Conservation (phyloP, 192 early-diverging fungal genomes). For the Kappamyces sp. region DNA sequence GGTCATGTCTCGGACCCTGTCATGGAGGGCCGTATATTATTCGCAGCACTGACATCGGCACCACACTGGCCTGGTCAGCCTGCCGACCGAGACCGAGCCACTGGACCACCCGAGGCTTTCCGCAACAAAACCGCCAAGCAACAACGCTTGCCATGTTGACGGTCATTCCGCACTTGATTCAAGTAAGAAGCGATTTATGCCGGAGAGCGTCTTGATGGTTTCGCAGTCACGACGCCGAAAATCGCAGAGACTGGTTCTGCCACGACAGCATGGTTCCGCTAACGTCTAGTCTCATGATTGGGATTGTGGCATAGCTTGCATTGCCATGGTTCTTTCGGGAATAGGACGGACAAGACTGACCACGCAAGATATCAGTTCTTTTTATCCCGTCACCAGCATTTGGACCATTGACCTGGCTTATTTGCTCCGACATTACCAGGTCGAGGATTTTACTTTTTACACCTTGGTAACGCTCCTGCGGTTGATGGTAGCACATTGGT, state of each 20-base stretch:
- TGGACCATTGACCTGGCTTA: conserved; percentile 92
- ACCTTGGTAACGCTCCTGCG: not conserved
- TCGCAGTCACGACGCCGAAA: too few relatives aligned
- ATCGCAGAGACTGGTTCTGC: too few relatives aligned
- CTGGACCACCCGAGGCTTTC: too few relatives aligned
- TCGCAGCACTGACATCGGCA: too few relatives aligned
- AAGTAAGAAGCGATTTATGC: conserved; percentile 4
- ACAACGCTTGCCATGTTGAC: too few relatives aligned
- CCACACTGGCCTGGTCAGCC: too few relatives aligned
- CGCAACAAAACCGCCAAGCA: too few relatives aligned
- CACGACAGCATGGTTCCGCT: too few relatives aligned
- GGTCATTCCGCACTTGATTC: conserved; percentile 9
- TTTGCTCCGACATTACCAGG: conserved; percentile 61
- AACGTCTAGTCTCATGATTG: conserved; percentile 32
- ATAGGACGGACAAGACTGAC: conserved; percentile 53
- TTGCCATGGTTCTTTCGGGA: conserved; percentile 69
- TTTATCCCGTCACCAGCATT: conserved; percentile 46
- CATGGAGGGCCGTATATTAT: too few relatives aligned
- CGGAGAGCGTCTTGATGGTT: too few relatives aligned
- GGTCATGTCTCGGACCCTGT: too few relatives aligned
- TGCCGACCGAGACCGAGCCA: too few relatives aligned
- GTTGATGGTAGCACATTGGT: conserved; percentile 46
- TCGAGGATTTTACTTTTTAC: conserved; percentile 67
- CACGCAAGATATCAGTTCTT: conserved; percentile 49
- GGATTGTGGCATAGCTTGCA: conserved; percentile 86